Evolutionary conservation across 768 basidiomycete species (phyloP), one percentile per base, ranked within the genome.

Genomic region (Boletales sp.): DNA sequence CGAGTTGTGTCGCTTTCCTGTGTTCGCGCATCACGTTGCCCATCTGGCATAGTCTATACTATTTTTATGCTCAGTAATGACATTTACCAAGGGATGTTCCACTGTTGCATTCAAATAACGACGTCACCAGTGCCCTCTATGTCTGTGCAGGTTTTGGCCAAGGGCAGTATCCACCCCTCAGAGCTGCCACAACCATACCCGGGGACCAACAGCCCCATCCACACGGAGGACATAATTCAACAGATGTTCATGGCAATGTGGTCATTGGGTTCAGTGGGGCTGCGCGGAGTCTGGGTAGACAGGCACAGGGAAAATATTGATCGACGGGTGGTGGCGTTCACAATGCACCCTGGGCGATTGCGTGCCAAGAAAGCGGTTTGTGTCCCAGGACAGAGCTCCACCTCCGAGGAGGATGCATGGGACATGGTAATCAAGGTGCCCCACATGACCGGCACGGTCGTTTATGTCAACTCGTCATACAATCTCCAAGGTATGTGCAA

Each of bases 31-130:
- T 56, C 48, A n/a, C 38, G 49, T 25, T 31, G 49, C 18, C 45
- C 67, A 4, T 74, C 72, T 36, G 75, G 76, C 35, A 66, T 72
- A 11, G 65, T 71, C 15, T 56, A 53, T n/a, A 54, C 54, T 11
- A 35, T 79, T 32, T 70, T 62, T n/a, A 61, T 81, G 53, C 71
- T 83, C 42, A 73, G 66, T 28, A 69, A 66, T 47, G 71, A 74
- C 46, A 50, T 69, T 41, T 57, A 70, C 21, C 75, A 74, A 59
- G 81, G 82, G 2, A 71, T 83, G 28, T 80, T 78, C 54, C 74
- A 75, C 46, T 84, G 70, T 49, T 44, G 60, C 21, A 68, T 80
- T n/a, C 55, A 61, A 8, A 44, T 77, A 11, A 49, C 46, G 2
- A 51, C 69, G 2, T 49, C 59, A 2, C 51, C 57, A 5, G 60